Evolutionary conservation across 306 rosid genomes (phyloP).

Genomic region (Erythrophleum fordii): DNA sequence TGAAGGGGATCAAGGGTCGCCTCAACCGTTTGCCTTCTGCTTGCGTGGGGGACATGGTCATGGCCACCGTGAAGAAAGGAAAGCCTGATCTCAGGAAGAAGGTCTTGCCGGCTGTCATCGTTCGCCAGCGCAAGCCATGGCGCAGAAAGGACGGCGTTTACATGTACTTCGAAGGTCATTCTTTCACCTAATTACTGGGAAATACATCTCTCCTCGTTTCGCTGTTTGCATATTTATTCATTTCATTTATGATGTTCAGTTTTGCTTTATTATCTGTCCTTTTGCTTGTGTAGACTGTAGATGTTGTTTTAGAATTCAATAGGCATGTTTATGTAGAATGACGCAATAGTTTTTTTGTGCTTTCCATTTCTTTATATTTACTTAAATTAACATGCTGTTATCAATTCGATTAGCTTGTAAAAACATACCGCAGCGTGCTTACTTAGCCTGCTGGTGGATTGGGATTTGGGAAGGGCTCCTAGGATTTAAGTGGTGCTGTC

Average conservation of each 20-base stretch:
- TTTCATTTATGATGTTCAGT: not conserved
- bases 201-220: not conserved
- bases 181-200: not conserved
- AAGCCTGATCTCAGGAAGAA: constrained; percentile 93
- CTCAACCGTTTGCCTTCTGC: constrained; percentile 87
- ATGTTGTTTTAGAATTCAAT: not conserved
- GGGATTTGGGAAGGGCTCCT: not conserved
- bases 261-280: not conserved
- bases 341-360: not conserved
- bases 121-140: constrained; percentile 90
- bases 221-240: not conserved
- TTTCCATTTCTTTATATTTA: not conserved
- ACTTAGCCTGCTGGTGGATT: not conserved
- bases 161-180: constrained; percentile 87
- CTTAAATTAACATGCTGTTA: not conserved
- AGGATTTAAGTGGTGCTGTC: not conserved
- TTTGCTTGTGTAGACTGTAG: not conserved
- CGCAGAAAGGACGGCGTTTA: constrained; percentile 96
- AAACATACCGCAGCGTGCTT: not conserved
- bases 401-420: not conserved
- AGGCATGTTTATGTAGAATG: not conserved
- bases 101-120: constrained; percentile 88
- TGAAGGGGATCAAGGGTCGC: constrained; percentile 89
- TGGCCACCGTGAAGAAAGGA: constrained; percentile 95
- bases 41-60: constrained; percentile 94